A percentile compares a stretch with the other conserved stretches of the same genome.
Conservation (phyloP, 2,329 filamentous ascomycete genomes). For the Dothideomycetidae sp. region DNA sequence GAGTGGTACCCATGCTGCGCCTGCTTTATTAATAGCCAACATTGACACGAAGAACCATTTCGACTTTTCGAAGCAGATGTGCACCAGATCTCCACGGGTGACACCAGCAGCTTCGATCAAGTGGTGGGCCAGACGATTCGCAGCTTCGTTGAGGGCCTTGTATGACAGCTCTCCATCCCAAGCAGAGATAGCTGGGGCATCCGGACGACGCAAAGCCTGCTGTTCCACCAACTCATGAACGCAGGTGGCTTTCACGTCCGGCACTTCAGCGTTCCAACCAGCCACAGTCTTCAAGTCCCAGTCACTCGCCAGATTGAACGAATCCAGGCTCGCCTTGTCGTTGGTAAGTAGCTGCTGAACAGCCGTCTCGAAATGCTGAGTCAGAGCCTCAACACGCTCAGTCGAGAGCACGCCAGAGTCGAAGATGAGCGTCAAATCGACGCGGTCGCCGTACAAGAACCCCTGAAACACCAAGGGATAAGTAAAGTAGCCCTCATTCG, state of each 20-base stretch:
- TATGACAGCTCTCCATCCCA: constrained; percentile 19
- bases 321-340: neutral
- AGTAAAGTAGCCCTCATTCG: neutral
- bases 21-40: constrained; percentile 20
- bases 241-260: constrained; percentile 1
- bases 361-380: neutral
- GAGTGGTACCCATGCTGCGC: constrained; percentile 17
- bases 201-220: constrained; percentile 11
- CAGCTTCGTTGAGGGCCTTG: constrained; percentile 14
- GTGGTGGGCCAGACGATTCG: constrained; percentile 12
- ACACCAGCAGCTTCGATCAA: constrained; percentile 11
- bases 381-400: neutral
- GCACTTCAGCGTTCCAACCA: neutral
- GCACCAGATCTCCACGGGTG: constrained; percentile 11
- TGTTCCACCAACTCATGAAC: constrained; percentile 14
- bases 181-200: constrained; percentile 16
- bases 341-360: neutral
- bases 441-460: neutral
- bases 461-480: neutral
- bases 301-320: neutral
- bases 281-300: neutral
- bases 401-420: neutral
- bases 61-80: constrained; percentile 18
- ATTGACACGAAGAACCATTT: constrained; percentile 18
- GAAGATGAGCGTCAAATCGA: neutral